phyloP scores from a whole-genome alignment of 768 basidiomycete genomes.

The Crassisporium funariophilum region DNA sequence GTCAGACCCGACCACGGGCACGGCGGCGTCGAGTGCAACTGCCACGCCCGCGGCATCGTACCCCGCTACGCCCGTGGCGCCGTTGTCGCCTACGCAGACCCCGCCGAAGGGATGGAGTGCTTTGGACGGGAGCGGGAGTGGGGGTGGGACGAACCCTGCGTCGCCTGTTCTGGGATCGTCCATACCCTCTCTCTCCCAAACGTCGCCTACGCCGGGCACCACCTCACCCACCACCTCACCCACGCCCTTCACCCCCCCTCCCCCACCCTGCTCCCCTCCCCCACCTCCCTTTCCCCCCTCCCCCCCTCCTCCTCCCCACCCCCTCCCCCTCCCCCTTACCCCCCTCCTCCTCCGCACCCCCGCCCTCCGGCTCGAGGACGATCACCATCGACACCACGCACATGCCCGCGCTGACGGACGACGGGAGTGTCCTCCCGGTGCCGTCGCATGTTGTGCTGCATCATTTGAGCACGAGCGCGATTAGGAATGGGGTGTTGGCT shows the following conservation, averaged over 20 bases:
- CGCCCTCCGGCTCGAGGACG: slow-evolving; percentile 28
- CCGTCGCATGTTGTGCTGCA: slow-evolving; percentile 94
- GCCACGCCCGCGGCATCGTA: too few species aligned
- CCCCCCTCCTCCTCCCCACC: background rate
- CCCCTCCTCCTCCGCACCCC: slow-evolving; percentile 3
- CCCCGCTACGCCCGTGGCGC: too few species aligned
- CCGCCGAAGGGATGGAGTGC: slow-evolving; percentile 14
- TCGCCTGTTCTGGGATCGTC: too few species aligned
- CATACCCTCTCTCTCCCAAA: too few species aligned
- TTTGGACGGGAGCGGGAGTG: background rate
- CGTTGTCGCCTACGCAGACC: slow-evolving; percentile 19
- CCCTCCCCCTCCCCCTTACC: slow-evolving; percentile 4
- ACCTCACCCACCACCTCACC: slow-evolving; percentile 2
- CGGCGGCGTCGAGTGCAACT: background rate
- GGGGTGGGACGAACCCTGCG: background rate
- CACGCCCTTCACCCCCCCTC: background rate
- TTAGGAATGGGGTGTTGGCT: slow-evolving; percentile 89
- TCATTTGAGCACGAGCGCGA: slow-evolving; percentile 94
- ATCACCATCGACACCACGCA: slow-evolving; percentile 38
- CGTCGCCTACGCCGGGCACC: background rate
- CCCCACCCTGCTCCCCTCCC: background rate
- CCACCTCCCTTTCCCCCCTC: background rate
- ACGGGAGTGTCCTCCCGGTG: slow-evolving; percentile 88
- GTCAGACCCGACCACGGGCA: background rate
- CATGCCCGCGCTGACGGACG: slow-evolving; percentile 68